These are phyloP conservation scores for Emericellopsis atlantica DNA, from an alignment of 2,329 filamentous ascomycete genomes.

Conservation along the genomic window DNA sequence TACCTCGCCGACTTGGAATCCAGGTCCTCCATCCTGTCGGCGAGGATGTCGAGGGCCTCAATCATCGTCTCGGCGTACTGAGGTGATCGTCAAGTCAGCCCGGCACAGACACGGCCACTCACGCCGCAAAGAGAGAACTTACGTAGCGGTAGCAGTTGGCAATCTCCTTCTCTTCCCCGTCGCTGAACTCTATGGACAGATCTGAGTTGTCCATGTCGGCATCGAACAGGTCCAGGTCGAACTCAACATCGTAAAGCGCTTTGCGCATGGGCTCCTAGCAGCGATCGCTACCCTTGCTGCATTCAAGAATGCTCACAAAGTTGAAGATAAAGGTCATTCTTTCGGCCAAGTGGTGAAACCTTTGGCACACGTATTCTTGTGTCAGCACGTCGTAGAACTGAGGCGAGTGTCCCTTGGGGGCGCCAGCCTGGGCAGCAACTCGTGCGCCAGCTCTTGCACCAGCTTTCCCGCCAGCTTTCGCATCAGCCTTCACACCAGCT, in stretches of 20 bases:
- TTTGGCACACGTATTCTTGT: constrained; percentile 9
- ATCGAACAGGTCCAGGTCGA: constrained; percentile 13
- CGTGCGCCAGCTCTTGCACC: too few relatives aligned
- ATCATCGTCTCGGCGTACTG: constrained; percentile 16
- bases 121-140: constrained; percentile 1
- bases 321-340: constrained; percentile 10
- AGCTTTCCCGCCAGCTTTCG: too few relatives aligned
- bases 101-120: too few relatives aligned
- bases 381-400: constrained; percentile 9
- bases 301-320: constrained; percentile 7
- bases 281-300: constrained; percentile 6
- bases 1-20: constrained; percentile 13
- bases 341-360: constrained; percentile 10
- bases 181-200: constrained; percentile 11
- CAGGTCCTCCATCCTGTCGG: constrained; percentile 11
- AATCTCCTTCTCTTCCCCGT: constrained; percentile 11
- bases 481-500: too few relatives aligned
- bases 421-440: too few relatives aligned
- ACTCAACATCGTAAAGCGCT: constrained; percentile 12
- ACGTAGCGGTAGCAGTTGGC: constrained; percentile 12
- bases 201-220: constrained; percentile 11
- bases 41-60: constrained; percentile 10
- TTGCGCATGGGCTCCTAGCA: constrained; percentile 13
- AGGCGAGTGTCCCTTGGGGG: constrained; percentile 4
- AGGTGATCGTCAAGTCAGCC: too few relatives aligned